A percentile compares a stretch with the other conserved stretches of the same genome.
phyloP scores from a whole-genome alignment of 1,284 basidiomycete species.

The Ceratobasidium sp. region DNA sequence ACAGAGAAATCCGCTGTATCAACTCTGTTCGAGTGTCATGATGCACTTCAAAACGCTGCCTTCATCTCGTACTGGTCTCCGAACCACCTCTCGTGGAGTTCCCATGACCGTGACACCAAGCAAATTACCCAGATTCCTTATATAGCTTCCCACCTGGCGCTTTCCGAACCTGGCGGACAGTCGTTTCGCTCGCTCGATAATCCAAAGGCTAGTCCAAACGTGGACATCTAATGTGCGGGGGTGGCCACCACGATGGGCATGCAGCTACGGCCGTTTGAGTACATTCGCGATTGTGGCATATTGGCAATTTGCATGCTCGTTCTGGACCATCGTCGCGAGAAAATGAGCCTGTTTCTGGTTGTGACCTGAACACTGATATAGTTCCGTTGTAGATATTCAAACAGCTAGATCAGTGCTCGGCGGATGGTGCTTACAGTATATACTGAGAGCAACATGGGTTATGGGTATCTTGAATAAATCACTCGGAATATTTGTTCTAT shows the following conservation, averaged over 20 bases:
- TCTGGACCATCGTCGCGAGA: background rate
- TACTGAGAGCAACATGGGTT: too few species aligned
- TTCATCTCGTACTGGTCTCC: slow-evolving; percentile 39
- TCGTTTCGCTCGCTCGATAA: background rate
- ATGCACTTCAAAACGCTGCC: background rate
- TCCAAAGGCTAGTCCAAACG: too few species aligned
- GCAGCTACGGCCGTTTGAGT: too few species aligned
- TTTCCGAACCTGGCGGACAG: slow-evolving; percentile 1
- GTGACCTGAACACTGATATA: background rate
- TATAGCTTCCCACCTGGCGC: background rate
- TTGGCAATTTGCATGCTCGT: background rate
- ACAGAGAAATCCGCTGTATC: slow-evolving; percentile 13
- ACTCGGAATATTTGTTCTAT: too few species aligned
- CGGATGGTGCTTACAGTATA: too few species aligned
- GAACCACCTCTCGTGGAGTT: slow-evolving; percentile 26
- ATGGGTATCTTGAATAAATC: too few species aligned
- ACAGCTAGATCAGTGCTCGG: background rate
- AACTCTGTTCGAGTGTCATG: slow-evolving; percentile 17
- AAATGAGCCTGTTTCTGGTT: slow-evolving; percentile 1
- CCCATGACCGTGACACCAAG: background rate
- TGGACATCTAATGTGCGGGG: background rate
- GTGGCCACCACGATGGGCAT: background rate
- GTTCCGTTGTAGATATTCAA: background rate
- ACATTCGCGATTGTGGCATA: background rate
- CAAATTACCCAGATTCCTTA: background rate